Percentiles rank a stretch among this genome's conserved stretches.
phyloP scores from a whole-genome alignment of 306 rosid species.

The Cajanus cajan region DNA sequence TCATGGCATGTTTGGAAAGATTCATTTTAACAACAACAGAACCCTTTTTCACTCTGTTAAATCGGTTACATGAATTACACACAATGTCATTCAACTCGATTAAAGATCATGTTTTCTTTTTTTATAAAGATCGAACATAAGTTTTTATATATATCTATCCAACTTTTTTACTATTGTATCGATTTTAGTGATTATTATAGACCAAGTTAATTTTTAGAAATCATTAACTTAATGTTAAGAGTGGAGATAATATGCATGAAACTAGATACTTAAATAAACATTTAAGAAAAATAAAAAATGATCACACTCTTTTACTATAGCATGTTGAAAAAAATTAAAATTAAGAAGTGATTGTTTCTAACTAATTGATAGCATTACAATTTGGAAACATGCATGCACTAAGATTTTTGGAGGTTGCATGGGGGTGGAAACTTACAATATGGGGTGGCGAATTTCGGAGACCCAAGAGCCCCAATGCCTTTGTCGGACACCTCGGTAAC shows the following conservation, averaged over 20 bases:
- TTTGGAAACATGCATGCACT: not conserved
- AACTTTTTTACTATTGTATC: no score
- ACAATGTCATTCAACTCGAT: no score
- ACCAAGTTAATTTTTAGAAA: no score
- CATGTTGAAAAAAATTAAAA: not conserved
- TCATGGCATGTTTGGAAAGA: not conserved
- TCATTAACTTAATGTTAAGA: no score
- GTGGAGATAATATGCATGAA: no score
- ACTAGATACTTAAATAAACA: no score
- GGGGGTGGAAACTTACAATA: slow-evolving; percentile 57
- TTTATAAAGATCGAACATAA: no score
- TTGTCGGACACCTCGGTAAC: slow-evolving; percentile 94
- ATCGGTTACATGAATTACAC: not conserved
- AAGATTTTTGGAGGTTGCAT: not conserved
- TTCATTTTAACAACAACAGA: not conserved
- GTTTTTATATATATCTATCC: no score
- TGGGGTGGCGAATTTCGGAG: slow-evolving; percentile 96
- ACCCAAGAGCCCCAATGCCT: slow-evolving; percentile 99
- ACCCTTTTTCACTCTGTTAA: not conserved
- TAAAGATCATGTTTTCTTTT: no score
- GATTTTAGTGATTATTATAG: no score
- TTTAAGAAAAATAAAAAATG: no score
- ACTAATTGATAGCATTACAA: not conserved
- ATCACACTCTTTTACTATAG: not conserved
- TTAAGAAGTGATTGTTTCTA: not conserved